phyloP scores from a whole-genome alignment of 2,329 filamentous ascomycete species.

The Akanthomyces uredinophilus region DNA sequence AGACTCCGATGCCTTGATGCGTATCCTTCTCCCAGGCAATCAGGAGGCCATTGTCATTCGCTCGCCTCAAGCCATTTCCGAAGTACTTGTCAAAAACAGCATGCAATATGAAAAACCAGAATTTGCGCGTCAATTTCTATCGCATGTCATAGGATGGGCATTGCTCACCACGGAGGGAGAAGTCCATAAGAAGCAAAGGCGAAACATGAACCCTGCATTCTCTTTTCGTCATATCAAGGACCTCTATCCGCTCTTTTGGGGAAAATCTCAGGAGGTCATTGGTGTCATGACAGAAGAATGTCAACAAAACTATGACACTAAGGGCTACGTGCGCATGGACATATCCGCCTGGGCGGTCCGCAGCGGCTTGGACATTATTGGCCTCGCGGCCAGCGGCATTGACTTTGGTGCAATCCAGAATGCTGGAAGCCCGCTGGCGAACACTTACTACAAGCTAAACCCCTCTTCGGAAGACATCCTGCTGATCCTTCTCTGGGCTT shows the following conservation, averaged over 20 bases:
- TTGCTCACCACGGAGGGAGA: conserved; percentile 28
- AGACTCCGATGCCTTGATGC: conserved; percentile 60
- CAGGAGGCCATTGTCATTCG: conserved; percentile 52
- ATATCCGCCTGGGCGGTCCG: conserved; percentile 20
- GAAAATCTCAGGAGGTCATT: conserved; percentile 25
- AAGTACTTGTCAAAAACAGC: conserved; percentile 58
- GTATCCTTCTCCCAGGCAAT: conserved; percentile 55
- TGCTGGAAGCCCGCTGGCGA: conserved; percentile 29
- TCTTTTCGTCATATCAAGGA: conserved; percentile 27
- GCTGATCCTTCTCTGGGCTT: conserved; percentile 8
- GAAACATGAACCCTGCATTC: conserved; percentile 28
- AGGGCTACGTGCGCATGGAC: conserved; percentile 16
- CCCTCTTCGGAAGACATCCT: conserved; percentile 4
- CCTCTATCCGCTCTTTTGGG: conserved; percentile 29
- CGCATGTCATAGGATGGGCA: conserved; percentile 69
- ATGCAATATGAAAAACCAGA: conserved; percentile 62
- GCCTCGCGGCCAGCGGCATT: conserved; percentile 27
- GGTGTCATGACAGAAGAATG: conserved; percentile 10
- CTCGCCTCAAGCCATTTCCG: conserved; percentile 54
- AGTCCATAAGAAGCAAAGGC: conserved; percentile 28
- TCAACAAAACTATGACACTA: not conserved
- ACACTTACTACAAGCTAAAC: conserved; percentile 28
- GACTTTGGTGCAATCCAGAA: conserved; percentile 29
- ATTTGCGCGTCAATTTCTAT: conserved; percentile 58
- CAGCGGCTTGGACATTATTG: conserved; percentile 31